Evolutionary conservation across 2,329 filamentous ascomycete genomes (phyloP), one percentile per base, ranked within the genome.

Genomic region (Penicillium nordicum): DNA sequence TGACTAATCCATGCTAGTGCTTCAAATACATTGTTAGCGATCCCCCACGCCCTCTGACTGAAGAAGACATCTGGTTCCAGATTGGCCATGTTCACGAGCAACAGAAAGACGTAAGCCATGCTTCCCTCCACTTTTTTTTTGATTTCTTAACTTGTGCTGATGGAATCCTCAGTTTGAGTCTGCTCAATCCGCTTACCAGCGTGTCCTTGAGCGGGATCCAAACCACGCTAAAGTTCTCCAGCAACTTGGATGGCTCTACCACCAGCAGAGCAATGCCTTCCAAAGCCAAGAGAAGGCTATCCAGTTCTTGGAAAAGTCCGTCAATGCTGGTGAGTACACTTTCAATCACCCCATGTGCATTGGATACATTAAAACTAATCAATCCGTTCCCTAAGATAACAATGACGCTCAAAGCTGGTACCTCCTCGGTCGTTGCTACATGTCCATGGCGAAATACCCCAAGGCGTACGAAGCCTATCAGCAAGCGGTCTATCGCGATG

Each of bases 51-150:
- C 94, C 94, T 2, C 76, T 99, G 66, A 97, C 92, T 0, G 92
- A 97, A 73, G 93, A 97, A 74, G 94, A 99, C 67, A 99, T 99
- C 58, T 97, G 93, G 93, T 99, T 99, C 79, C 94, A 99, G 75
- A 97, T 99, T 70, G 94, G 94, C 27, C 94, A 99, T 74, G 94
- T 99, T 48, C 92, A 99, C 69, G 94, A 99, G 72, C 94, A 97
- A 70, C 93, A 97, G 75, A 97, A 97, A 82, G 94, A 99, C 69
- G 92, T 96, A 81, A 78, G 91, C 82, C 42, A 23, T 32, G 16
- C 14, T 18, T 40, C 14, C 18, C 16, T 3, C 16, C 21, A 7
- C 32, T 18, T 18, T 18, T 18, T 18, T 21, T n/a, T 18, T 21
- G 8, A n/a, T 30, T 25, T 32, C 4, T 37, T 27, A 16, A 21